Evolutionary conservation across 2,329 filamentous ascomycete genomes (phyloP).

Genomic region (Fusarium buharicum): DNA sequence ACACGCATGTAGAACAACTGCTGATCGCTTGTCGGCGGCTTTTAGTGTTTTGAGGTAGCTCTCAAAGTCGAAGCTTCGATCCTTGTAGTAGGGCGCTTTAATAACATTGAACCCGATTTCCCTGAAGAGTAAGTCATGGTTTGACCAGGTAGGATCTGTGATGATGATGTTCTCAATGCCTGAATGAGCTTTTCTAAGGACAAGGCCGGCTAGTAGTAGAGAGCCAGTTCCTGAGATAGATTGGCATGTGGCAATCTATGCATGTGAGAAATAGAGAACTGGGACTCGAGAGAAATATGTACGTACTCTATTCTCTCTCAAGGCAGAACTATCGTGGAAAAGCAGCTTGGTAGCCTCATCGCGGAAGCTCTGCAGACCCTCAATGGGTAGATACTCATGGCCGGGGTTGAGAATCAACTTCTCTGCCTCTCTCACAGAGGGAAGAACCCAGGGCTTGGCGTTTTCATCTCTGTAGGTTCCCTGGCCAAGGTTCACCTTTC

Average conservation of each 20-base stretch:
- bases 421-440: slow-evolving; percentile 47
- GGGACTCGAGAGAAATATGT: rapidly evolving
- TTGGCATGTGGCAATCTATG: slow-evolving; percentile 51
- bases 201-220: slow-evolving; percentile 50
- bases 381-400: slow-evolving; percentile 54
- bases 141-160: slow-evolving; percentile 55
- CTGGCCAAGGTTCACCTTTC: slow-evolving; percentile 54
- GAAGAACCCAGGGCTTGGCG: slow-evolving; percentile 53
- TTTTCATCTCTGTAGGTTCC: slow-evolving; percentile 54
- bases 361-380: slow-evolving; percentile 48
- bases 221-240: slow-evolving; percentile 56
- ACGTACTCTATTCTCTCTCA: slow-evolving; percentile 47
- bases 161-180: slow-evolving; percentile 50
- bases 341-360: slow-evolving; percentile 48
- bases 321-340: slow-evolving; percentile 43
- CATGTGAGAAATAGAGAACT: neutral
- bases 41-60: slow-evolving; percentile 44
- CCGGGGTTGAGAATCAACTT: slow-evolving; percentile 35
- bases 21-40: slow-evolving; percentile 38
- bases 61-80: slow-evolving; percentile 49
- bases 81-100: slow-evolving; percentile 51
- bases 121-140: slow-evolving; percentile 52
- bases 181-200: slow-evolving; percentile 44
- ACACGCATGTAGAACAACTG: slow-evolving; percentile 54
- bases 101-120: slow-evolving; percentile 49